Conservation (phyloP, 331 rosid species). For the Dryas integrifolia region DNA sequence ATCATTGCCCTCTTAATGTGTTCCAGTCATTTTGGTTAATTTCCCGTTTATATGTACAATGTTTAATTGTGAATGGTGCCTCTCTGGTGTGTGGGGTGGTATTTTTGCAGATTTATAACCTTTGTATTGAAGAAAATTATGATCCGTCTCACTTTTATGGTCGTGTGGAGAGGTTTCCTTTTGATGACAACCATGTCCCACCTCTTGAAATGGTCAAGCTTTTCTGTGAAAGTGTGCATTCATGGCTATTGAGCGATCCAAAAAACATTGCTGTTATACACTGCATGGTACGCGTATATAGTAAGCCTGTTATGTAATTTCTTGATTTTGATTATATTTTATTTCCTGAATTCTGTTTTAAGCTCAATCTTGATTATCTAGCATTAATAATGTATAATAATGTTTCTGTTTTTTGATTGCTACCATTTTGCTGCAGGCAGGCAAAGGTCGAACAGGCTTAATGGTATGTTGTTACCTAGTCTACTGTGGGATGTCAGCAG, state of each 20-base stretch:
- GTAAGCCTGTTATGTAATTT: conserved; percentile 10
- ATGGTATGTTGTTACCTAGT: conserved; percentile 83
- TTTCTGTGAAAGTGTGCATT: conserved; percentile 74
- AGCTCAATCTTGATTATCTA: no score
- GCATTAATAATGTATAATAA: neutral
- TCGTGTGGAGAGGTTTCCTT: conserved; percentile 78
- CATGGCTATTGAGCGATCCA: conserved; percentile 69
- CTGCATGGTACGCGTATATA: conserved; percentile 68
- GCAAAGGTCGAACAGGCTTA: conserved; percentile 92
- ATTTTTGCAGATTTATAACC: conserved; percentile 73
- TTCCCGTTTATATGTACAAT: neutral
- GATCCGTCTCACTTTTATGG: conserved; percentile 76
- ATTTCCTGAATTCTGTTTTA: no score
- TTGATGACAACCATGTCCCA: conserved; percentile 92
- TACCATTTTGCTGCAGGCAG: conserved; percentile 55
- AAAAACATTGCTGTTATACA: conserved; percentile 76
- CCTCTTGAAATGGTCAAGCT: conserved; percentile 65
- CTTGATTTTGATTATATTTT: neutral
- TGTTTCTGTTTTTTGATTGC: neutral
- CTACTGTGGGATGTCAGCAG: conserved; percentile 74
- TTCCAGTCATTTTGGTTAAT: neutral
- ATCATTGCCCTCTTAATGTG: neutral
- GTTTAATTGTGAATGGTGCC: neutral
- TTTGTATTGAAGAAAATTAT: conserved; percentile 84
- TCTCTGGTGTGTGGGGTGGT: neutral